These are phyloP conservation scores for Penicillium polonicum DNA, from an alignment of 2,329 filamentous ascomycete genomes.

Conservation along the genomic window DNA sequence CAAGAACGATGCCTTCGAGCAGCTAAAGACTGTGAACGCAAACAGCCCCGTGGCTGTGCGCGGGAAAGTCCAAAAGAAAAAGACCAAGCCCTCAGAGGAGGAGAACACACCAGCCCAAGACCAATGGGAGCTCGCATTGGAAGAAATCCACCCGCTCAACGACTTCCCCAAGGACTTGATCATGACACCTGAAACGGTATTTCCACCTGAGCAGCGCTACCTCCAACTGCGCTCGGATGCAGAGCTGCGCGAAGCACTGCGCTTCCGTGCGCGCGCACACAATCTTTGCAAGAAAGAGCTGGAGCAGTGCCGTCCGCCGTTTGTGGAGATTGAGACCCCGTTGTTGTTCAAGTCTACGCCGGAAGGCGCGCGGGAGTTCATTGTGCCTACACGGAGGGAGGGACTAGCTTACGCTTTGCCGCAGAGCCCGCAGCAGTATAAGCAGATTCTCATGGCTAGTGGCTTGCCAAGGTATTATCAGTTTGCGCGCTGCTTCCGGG, in stretches of 20 bases:
- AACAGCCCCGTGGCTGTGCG: conserved; percentile 57
- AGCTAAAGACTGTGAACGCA: conserved; percentile 46
- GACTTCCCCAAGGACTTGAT: conserved; percentile 73
- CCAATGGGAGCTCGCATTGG: conserved; percentile 60
- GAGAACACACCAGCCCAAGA: conserved; percentile 32
- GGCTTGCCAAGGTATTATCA: conserved; percentile 84
- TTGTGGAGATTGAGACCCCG: conserved; percentile 85
- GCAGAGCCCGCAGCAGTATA: conserved; percentile 97
- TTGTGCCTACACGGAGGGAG: conserved; percentile 78
- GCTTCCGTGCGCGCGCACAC: conserved; percentile 64
- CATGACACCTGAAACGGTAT: conserved; percentile 70
- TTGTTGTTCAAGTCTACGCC: conserved; percentile 96
- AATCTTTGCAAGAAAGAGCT: conserved; percentile 57
- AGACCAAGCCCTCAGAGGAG: conserved; percentile 32
- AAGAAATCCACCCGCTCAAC: conserved; percentile 67
- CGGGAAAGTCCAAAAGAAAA: conserved; percentile 49
- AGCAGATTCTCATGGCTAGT: conserved; percentile 93
- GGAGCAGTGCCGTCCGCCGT: conserved; percentile 52
- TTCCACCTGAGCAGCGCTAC: conserved; percentile 73
- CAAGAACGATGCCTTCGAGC: conserved; percentile 37
- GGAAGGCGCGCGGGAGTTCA: conserved; percentile 89
- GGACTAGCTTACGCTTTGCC: conserved; percentile 86
- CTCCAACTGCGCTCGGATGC: conserved; percentile 77
- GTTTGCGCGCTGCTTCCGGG: conserved; percentile 90
- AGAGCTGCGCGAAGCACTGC: conserved; percentile 65